Base-by-base conservation (phyloP, 2,329 filamentous ascomycete species). In the Chalaropsis ovoidea region DNA sequence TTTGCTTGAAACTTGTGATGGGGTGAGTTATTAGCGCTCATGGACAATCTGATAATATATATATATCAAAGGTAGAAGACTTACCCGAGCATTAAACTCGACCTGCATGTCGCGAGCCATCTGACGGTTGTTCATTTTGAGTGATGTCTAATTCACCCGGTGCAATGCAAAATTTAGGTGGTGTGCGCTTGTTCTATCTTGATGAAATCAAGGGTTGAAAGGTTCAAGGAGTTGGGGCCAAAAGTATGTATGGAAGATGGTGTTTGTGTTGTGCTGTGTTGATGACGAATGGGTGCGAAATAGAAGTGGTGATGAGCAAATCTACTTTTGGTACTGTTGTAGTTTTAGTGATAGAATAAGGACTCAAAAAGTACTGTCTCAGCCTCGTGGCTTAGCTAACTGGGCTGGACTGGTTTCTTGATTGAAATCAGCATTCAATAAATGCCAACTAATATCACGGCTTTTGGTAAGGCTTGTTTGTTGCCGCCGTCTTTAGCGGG, bases 71-170 rank as follows among this genome's bases (percentile, higher is more conserved):
- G n/a, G 2, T 1, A 17, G 15, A 35, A 19, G 15, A 49, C 73
- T 67, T 74, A 80, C 79, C 73, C 82, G 80, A 68, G 82, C 82
- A 72, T 85, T 81, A 73, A 85, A 84, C 74, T 85, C 82, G 74
- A 82, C 79, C 72, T 85, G 81, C 80, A 81, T 84, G 74, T 84
- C 82, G 74, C 81, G 79, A 69, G 81, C 78, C 67, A 79, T 76
- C 17, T 84, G 82, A 73, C 81, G 79, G 74, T 82, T 83, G 68
- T 81, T 80, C 82, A 85, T 85, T 66, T 67, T 77, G 74, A 11
- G 68, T 62, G 52, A 60, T 24, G 7, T 61, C 61, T 60, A 19
- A 62, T 35, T 17, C 7, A 63, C 2, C 11, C 17, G 15, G 13
- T 8, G 24, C 5, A 6, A 31, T 17, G 31, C 22, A 56, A 3